Evolutionary conservation across 2,329 filamentous ascomycete genomes (phyloP), one percentile per base, ranked within the genome.

Genomic region (Fusarium tricinctum): DNA sequence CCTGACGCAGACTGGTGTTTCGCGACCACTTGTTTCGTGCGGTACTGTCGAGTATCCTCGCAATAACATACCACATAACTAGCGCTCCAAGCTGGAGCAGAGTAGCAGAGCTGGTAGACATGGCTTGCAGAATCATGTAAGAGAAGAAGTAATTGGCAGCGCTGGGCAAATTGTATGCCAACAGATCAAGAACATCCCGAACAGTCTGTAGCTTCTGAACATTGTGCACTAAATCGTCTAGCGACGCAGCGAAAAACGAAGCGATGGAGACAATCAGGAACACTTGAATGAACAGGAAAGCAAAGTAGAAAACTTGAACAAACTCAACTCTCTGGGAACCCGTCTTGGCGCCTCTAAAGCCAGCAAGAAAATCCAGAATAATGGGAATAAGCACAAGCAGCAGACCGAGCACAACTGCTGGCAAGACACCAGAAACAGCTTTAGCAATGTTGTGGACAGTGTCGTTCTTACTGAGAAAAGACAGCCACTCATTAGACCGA

Each of bases 81-180:
- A 99, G 85, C 5, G 89, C 88, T n/a, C 88, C 89, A 23, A 97
- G 87, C 75, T 98, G 96, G 14, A 97, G 83, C 6, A 98, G 83
- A 1, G 93, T 95, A 78, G 92, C 94, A 2, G 95, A 95, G 78
- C 94, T 97, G 66, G 93, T 94, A 66, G 93, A 94, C 73, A 98
- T 85, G 1, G 94, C 93, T 75, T 98, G 96, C 12, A 99, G 89
- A 76, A 97, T 91, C 89, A 99, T 94, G 85, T 99, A 99, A 1
- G 93, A 95, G 84, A 97, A 98, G 83, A 98, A 99, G 79, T 98
- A 99, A 76, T 97, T 97, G 72, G 93, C 92, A 0, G 94, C 91
- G 71, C 89, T 92, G 3, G 96, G 96, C 7, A 99, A 82, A 63
- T 94, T 96, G 13, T 83, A 78, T 0, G 95, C 95, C 28, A 99